These are phyloP conservation scores for Macrophomina tecta DNA, from an alignment of 2,329 filamentous ascomycete genomes.

Conservation along the genomic window DNA sequence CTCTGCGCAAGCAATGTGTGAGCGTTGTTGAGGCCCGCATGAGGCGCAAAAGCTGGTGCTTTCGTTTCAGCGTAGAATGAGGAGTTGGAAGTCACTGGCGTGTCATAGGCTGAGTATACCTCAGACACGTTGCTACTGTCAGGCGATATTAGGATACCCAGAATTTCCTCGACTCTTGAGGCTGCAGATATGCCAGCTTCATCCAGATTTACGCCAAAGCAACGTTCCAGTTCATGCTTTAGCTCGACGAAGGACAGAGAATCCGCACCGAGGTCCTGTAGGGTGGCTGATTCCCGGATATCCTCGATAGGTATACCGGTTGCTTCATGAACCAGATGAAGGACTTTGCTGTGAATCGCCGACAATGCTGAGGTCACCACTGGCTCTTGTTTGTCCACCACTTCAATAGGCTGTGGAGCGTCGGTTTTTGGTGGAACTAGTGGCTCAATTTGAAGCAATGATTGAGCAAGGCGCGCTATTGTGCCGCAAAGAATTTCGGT, in stretches of 20 bases:
- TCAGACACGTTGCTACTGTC: too few species aligned
- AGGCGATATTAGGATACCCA: background rate
- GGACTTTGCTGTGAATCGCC: background rate
- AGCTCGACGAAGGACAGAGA: constrained; percentile 32
- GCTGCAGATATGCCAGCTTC: background rate
- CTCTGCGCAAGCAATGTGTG: too few species aligned
- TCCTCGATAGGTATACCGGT: background rate
- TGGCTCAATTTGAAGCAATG: too few species aligned
- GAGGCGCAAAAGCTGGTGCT: too few species aligned
- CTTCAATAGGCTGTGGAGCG: too few species aligned
- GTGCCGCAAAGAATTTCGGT: background rate
- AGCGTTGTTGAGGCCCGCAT: too few species aligned
- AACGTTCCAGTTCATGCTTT: constrained; percentile 28
- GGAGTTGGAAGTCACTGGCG: constrained; percentile 3
- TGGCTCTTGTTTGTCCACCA: too few species aligned
- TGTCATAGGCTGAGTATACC: constrained; percentile 1
- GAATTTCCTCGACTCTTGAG: background rate
- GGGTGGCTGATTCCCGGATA: background rate
- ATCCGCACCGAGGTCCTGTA: constrained; percentile 32
- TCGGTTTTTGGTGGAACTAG: too few species aligned
- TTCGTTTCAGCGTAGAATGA: too few species aligned
- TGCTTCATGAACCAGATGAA: background rate
- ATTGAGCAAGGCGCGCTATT: too few species aligned
- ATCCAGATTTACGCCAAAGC: constrained; percentile 27
- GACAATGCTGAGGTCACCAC: background rate